Conservation (phyloP, 768 basidiomycete species). For the Boletus pseudopeckii region DNA sequence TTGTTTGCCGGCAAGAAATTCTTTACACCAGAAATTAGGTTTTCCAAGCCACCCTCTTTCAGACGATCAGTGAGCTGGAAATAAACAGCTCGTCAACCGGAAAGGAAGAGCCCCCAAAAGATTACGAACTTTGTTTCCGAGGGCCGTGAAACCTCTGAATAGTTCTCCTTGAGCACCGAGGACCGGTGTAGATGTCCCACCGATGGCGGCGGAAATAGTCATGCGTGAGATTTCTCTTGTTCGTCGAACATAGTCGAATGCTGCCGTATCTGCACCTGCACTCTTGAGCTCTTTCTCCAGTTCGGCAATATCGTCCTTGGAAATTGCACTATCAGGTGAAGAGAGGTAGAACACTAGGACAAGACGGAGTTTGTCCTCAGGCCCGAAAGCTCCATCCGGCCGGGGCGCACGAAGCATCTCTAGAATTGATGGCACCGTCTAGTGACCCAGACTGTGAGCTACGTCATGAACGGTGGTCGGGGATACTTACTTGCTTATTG, state of each 20-base stretch:
- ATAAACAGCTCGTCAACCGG: neutral
- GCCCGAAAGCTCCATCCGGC: slow-evolving; percentile 59
- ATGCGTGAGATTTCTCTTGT: slow-evolving; percentile 91
- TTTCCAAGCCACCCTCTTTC: slow-evolving; percentile 95
- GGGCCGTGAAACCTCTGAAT: slow-evolving; percentile 88
- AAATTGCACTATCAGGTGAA: slow-evolving; percentile 70
- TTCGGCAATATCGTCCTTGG: slow-evolving; percentile 86
- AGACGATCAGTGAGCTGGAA: slow-evolving; percentile 84
- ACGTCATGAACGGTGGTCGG: neutral
- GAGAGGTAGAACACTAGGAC: slow-evolving; percentile 96
- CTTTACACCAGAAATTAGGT: slow-evolving; percentile 95
- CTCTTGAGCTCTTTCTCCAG: slow-evolving; percentile 84
- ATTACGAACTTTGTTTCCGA: slow-evolving; percentile 76
- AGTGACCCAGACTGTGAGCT: slow-evolving; percentile 1
- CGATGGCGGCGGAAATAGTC: slow-evolving; percentile 66
- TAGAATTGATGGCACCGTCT: slow-evolving; percentile 79
- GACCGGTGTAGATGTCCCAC: slow-evolving; percentile 63
- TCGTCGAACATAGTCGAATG: slow-evolving; percentile 91
- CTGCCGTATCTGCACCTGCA: slow-evolving; percentile 72
- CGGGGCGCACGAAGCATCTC: slow-evolving; percentile 80
- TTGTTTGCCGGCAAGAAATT: slow-evolving; percentile 97
- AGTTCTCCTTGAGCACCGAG: slow-evolving; percentile 79
- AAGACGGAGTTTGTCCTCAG: slow-evolving; percentile 87
- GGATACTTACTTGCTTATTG: slow-evolving; percentile 64
- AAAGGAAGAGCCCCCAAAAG: neutral